A percentile compares a stretch with the other conserved stretches of the same genome.
Evolutionary conservation across 2,329 filamentous ascomycete genomes (phyloP).

Genomic region (Cercospora brassicicola): DNA sequence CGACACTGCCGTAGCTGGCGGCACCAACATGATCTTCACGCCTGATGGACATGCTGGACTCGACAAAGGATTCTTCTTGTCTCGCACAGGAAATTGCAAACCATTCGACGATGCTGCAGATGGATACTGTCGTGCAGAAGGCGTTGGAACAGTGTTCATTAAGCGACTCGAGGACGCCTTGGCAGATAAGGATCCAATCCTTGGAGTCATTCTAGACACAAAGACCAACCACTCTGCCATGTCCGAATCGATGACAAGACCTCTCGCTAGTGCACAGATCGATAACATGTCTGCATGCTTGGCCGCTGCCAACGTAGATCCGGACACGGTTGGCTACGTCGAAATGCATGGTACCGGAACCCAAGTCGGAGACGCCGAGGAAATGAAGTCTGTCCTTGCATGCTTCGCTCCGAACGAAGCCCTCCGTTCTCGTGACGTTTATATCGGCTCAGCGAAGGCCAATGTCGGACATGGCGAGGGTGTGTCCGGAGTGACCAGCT

Average conservation of each 20-base stretch:
- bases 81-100: conserved; percentile 31
- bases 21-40: conserved; percentile 17
- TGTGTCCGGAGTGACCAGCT: conserved; percentile 35
- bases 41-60: conserved; percentile 33
- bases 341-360: conserved; percentile 26
- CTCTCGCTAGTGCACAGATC: conserved; percentile 17
- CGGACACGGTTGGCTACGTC: conserved; percentile 4
- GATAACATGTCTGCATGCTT: neutral
- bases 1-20: conserved; percentile 26
- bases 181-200: conserved; percentile 40
- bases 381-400: conserved; percentile 11
- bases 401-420: conserved; percentile 3
- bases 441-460: conserved; percentile 39
- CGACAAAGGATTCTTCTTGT: conserved; percentile 22
- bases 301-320: conserved; percentile 15
- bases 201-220: conserved; percentile 35
- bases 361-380: conserved; percentile 16
- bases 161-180: conserved; percentile 41
- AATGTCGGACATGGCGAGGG: conserved; percentile 43
- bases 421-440: conserved; percentile 20
- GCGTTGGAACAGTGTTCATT: conserved; percentile 33
- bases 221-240: conserved; percentile 39
- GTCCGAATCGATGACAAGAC: conserved; percentile 8
- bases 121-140: conserved; percentile 42
- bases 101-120: conserved; percentile 37